Percentiles rank a stretch among this genome's conserved stretches.
Conservation (phyloP, 805 yeast species). For the Pichia pseudocactophila region DNA sequence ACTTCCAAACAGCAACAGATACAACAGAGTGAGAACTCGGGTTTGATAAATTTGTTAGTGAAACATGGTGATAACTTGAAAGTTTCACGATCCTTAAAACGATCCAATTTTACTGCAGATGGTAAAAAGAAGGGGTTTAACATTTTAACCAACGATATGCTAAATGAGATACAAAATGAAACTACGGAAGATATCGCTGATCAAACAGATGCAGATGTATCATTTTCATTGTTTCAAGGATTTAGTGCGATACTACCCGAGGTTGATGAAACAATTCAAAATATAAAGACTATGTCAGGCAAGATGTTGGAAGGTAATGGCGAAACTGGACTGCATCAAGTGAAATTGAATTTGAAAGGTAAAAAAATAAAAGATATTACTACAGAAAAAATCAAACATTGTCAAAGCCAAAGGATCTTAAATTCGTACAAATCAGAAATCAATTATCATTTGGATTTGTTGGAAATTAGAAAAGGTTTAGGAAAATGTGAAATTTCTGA, state of each 20-base stretch:
- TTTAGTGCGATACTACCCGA: slow-evolving; percentile 51
- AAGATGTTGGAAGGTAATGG: neutral
- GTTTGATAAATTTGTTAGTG: slow-evolving; percentile 8
- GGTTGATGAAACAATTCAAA: slow-evolving; percentile 34
- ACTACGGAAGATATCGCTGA: neutral
- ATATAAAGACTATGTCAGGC: slow-evolving; percentile 2
- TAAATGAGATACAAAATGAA: slow-evolving; percentile 41
- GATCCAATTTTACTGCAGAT: slow-evolving; percentile 5
- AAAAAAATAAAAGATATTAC: slow-evolving; percentile 29
- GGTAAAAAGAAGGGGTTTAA: slow-evolving; percentile 31
- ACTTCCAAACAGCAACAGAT: slow-evolving; percentile 9
- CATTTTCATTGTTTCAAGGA: slow-evolving; percentile 59
- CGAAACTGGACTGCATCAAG: slow-evolving; percentile 5
- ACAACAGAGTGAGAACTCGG: slow-evolving; percentile 8
- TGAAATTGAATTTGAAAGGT: slow-evolving; percentile 2
- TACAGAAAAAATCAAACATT: slow-evolving; percentile 32
- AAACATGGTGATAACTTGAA: slow-evolving; percentile 7
- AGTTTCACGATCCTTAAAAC: slow-evolving; percentile 1
- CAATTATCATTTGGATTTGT: slow-evolving; percentile 39
- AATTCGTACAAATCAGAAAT: slow-evolving; percentile 33
- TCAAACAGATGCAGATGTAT: slow-evolving; percentile 4
- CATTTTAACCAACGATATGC: slow-evolving; percentile 52
- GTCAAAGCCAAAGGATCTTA: slow-evolving; percentile 29
- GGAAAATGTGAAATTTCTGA: slow-evolving; percentile 59
- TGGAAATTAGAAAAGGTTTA: slow-evolving; percentile 55